Conservation (phyloP, 805 yeast genomes). For the Saturnispora mendoncae region DNA sequence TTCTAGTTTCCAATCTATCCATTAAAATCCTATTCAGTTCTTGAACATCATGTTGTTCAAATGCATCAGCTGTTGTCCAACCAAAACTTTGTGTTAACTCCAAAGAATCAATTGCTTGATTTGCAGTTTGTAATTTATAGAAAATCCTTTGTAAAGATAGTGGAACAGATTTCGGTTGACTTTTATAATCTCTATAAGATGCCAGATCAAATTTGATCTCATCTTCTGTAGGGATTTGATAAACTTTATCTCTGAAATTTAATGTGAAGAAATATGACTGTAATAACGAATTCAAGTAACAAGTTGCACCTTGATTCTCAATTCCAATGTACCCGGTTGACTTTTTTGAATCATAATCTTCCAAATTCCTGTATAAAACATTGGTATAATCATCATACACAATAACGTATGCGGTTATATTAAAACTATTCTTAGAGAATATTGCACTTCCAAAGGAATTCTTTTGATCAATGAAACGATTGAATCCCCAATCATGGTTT, state of each 20-base stretch:
- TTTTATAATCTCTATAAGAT: slow-evolving; percentile 22
- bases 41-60: slow-evolving; percentile 97
- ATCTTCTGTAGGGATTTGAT: slow-evolving; percentile 74
- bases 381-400: slow-evolving; percentile 87
- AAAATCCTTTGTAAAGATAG: slow-evolving; percentile 83
- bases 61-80: slow-evolving; percentile 93
- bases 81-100: slow-evolving; percentile 91
- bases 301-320: slow-evolving; percentile 96
- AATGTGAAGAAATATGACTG: slow-evolving; percentile 88
- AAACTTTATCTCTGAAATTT: slow-evolving; percentile 74
- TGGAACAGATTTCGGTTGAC: slow-evolving; percentile 51
- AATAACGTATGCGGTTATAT: slow-evolving; percentile 69
- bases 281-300: slow-evolving; percentile 84
- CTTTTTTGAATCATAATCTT: slow-evolving; percentile 77
- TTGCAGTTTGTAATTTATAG: slow-evolving; percentile 65
- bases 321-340: slow-evolving; percentile 89
- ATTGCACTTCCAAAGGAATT: slow-evolving; percentile 27
- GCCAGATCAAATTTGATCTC: slow-evolving; percentile 32
- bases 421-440: slow-evolving; percentile 45
- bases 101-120: slow-evolving; percentile 70
- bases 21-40: slow-evolving; percentile 89
- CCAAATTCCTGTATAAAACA: slow-evolving; percentile 84
- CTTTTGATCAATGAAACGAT: slow-evolving; percentile 56
- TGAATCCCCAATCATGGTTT: slow-evolving; percentile 95
- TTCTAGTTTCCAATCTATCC: slow-evolving; percentile 85